Conservation (phyloP, 306 rosid species). For the Coriaria nepalensis region DNA sequence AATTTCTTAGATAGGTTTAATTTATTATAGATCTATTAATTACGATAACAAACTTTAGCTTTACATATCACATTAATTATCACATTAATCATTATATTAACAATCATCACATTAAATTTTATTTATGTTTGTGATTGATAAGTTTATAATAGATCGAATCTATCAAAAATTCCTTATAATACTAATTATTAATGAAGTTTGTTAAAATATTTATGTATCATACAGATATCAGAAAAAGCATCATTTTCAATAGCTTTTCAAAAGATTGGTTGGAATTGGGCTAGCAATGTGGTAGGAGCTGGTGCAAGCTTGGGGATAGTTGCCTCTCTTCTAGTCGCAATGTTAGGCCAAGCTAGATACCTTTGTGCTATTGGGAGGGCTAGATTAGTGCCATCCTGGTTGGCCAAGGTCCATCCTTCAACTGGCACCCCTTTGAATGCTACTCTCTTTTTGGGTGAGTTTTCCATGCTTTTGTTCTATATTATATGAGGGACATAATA, state of each 20-base stretch:
- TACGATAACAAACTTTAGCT: too few relatives aligned
- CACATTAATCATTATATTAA: too few relatives aligned
- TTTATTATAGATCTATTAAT: too few relatives aligned
- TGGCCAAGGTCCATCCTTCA: slow-evolving; percentile 82
- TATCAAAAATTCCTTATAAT: too few relatives aligned
- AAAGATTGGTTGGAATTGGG: slow-evolving; percentile 78
- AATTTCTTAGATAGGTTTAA: too few relatives aligned
- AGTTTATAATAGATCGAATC: too few relatives aligned
- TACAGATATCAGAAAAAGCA: slow-evolving; percentile 45
- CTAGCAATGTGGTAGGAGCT: slow-evolving; percentile 68
- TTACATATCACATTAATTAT: too few relatives aligned
- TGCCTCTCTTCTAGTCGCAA: slow-evolving; percentile 82
- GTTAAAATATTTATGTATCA: too few relatives aligned
- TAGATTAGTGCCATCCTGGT: slow-evolving; percentile 65
- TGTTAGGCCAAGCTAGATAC: slow-evolving; percentile 94
- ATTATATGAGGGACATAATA: neutral
- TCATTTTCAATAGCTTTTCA: slow-evolving; percentile 62
- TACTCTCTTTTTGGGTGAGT: slow-evolving; percentile 57
- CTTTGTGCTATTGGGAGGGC: slow-evolving; percentile 94
- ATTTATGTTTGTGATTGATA: too few relatives aligned
- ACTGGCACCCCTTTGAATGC: slow-evolving; percentile 92
- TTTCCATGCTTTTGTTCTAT: neutral
- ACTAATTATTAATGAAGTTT: too few relatives aligned
- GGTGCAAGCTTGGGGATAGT: slow-evolving; percentile 69
- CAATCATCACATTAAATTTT: too few relatives aligned